Conservation (phyloP, 2,329 filamentous ascomycete species). For the Orbilia quercus region DNA sequence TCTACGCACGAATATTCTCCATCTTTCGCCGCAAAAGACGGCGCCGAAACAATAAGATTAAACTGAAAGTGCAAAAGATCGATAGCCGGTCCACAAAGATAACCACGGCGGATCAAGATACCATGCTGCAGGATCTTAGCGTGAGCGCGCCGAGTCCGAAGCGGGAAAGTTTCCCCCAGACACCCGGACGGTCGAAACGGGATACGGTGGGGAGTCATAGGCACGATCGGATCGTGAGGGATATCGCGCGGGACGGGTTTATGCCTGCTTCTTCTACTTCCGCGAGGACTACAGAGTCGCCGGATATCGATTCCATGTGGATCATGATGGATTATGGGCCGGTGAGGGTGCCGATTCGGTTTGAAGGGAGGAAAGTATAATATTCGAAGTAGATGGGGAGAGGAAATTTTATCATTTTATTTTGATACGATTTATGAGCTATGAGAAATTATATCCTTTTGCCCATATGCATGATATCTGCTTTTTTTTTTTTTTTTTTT, state of each 20-base stretch:
- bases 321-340: conserved; percentile 43
- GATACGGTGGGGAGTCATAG: conserved; percentile 15
- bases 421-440: conserved; percentile 6
- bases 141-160: not conserved
- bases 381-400: not conserved
- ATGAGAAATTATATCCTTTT: conserved; percentile 8
- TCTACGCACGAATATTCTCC: conserved; percentile 22
- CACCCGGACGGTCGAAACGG: not conserved
- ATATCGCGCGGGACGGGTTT: conserved; percentile 22
- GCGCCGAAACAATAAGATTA: not conserved
- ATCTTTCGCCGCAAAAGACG: conserved; percentile 16
- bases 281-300: not conserved
- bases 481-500: conserved; percentile 1
- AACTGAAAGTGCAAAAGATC: conserved; percentile 29
- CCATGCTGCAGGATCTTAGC: conserved; percentile 19
- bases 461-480: not conserved
- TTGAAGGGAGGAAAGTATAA: not conserved
- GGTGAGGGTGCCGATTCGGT: conserved; percentile 38
- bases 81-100: conserved; percentile 45
- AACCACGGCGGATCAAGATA: conserved; percentile 26
- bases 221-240: conserved; percentile 15
- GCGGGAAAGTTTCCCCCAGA: not conserved
- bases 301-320: conserved; percentile 31
- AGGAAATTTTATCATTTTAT: not conserved
- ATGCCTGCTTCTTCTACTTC: not conserved